Conservation (phyloP, 805 yeast species). For the Clavispora asparagi region DNA sequence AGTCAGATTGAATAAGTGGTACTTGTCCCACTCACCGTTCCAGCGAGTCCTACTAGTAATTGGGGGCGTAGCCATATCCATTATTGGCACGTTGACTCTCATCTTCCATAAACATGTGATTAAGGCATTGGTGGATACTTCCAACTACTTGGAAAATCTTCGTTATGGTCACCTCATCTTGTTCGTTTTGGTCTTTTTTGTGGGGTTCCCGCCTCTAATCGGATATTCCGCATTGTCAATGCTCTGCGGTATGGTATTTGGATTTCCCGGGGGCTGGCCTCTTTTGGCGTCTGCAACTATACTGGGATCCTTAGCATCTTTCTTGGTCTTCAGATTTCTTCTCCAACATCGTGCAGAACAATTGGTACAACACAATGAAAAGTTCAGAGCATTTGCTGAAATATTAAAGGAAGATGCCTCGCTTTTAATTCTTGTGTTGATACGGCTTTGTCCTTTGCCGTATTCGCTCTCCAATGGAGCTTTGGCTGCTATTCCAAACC, state of each 20-base stretch:
- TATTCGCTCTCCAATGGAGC: constrained; percentile 92
- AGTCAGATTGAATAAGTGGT: constrained; percentile 11
- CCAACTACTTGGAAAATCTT: constrained; percentile 42
- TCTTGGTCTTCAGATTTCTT: constrained; percentile 57
- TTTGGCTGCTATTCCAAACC: constrained; percentile 78
- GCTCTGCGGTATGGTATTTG: constrained; percentile 76
- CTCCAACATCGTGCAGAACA: constrained; percentile 52
- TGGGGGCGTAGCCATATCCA: constrained; percentile 14
- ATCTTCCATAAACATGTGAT: constrained; percentile 35
- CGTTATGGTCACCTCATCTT: constrained; percentile 42
- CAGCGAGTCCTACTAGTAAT: constrained; percentile 10
- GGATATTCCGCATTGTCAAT: constrained; percentile 73
- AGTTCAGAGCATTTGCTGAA: constrained; percentile 68
- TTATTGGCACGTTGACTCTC: constrained; percentile 16
- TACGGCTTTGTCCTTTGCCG: constrained; percentile 88
- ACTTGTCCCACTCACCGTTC: constrained; percentile 11
- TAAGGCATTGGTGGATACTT: constrained; percentile 30
- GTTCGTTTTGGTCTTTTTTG: constrained; percentile 50
- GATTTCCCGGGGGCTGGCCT: constrained; percentile 76
- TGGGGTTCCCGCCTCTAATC: constrained; percentile 85
- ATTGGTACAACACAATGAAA: constrained; percentile 57
- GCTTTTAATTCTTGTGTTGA: constrained; percentile 60
- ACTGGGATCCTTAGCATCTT: constrained; percentile 71
- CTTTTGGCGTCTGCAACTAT: constrained; percentile 64
- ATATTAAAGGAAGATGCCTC: constrained; percentile 65